Conservation (phyloP, 768 basidiomycete species). For the Rhodotorula kratochvilovae region DNA sequence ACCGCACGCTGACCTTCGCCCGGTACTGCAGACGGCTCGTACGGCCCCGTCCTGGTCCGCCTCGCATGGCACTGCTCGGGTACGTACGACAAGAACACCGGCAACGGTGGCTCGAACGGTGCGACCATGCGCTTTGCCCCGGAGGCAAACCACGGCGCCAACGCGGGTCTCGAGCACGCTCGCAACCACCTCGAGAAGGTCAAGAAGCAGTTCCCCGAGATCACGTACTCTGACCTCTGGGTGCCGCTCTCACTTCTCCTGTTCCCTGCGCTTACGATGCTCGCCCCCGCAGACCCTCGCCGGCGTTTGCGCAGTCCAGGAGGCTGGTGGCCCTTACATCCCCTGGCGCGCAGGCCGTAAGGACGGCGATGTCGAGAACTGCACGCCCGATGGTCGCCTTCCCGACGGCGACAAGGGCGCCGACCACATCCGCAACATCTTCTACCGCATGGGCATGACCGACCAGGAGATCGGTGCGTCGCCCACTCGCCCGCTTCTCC, state of each 20-base stretch:
- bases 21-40: slow-evolving; percentile 66
- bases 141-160: slow-evolving; percentile 76
- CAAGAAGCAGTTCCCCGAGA: slow-evolving; percentile 85
- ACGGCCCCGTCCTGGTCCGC: slow-evolving; percentile 47
- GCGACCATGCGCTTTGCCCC: slow-evolving; percentile 98
- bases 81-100: slow-evolving; percentile 46
- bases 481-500: too few species aligned
- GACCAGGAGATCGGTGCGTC: slow-evolving; percentile 91
- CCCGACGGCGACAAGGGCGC: slow-evolving; percentile 73
- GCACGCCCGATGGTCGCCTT: slow-evolving; percentile 57
- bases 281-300: slow-evolving; percentile 60
- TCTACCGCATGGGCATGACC: slow-evolving; percentile 91
- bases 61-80: slow-evolving; percentile 43
- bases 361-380: slow-evolving; percentile 63
- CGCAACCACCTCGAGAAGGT: slow-evolving; percentile 72
- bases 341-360: slow-evolving; percentile 91
- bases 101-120: slow-evolving; percentile 63
- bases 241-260: neutral
- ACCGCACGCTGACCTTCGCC: neutral
- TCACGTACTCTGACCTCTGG: slow-evolving; percentile 90
- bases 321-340: slow-evolving; percentile 86
- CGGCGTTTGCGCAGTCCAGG: slow-evolving; percentile 82
- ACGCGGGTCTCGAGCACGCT: slow-evolving; percentile 74
- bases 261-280: neutral
- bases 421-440: slow-evolving; percentile 78